Conservation (phyloP, 2,329 filamentous ascomycete species). For the Ceratocystis alfenasii region DNA sequence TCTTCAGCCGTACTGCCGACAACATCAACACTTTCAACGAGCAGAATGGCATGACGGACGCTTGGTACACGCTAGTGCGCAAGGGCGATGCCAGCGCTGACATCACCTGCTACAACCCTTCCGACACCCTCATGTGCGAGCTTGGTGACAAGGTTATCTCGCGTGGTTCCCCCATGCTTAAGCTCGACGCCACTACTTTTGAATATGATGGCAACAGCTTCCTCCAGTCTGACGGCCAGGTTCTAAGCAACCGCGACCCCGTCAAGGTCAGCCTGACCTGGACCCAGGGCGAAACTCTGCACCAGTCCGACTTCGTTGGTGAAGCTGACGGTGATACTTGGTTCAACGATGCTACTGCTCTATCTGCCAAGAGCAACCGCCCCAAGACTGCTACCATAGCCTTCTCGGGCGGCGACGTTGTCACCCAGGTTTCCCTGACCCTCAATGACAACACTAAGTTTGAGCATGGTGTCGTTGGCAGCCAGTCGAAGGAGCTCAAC, state of each 20-base stretch:
- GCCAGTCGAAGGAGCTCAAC: slow-evolving; percentile 33
- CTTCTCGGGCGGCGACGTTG: slow-evolving; percentile 37
- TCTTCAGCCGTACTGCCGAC: slow-evolving; percentile 48
- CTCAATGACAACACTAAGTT: slow-evolving; percentile 39
- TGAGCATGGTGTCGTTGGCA: slow-evolving; percentile 43
- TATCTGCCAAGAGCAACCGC: slow-evolving; percentile 28
- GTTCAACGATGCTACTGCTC: slow-evolving; percentile 42
- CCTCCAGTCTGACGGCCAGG: slow-evolving; percentile 42
- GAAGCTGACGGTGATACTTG: slow-evolving; percentile 38
- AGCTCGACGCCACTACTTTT: slow-evolving; percentile 38
- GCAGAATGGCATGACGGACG: slow-evolving; percentile 43
- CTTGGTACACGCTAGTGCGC: slow-evolving; percentile 46
- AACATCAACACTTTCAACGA: slow-evolving; percentile 40
- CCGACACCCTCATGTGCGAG: slow-evolving; percentile 44
- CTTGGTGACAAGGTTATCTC: slow-evolving; percentile 57
- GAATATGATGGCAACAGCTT: slow-evolving; percentile 46
- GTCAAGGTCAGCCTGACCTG: slow-evolving; percentile 43
- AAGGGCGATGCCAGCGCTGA: slow-evolving; percentile 36
- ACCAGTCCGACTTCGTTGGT: slow-evolving; percentile 37
- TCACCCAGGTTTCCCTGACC: slow-evolving; percentile 40
- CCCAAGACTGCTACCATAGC: slow-evolving; percentile 32
- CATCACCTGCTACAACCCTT: slow-evolving; percentile 45
- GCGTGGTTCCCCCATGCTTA: slow-evolving; percentile 38
- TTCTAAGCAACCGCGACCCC: slow-evolving; percentile 55
- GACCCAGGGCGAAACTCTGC: slow-evolving; percentile 30